phyloP scores from a whole-genome alignment of 2,329 filamentous ascomycete genomes.

The Alternaria postmessia region DNA sequence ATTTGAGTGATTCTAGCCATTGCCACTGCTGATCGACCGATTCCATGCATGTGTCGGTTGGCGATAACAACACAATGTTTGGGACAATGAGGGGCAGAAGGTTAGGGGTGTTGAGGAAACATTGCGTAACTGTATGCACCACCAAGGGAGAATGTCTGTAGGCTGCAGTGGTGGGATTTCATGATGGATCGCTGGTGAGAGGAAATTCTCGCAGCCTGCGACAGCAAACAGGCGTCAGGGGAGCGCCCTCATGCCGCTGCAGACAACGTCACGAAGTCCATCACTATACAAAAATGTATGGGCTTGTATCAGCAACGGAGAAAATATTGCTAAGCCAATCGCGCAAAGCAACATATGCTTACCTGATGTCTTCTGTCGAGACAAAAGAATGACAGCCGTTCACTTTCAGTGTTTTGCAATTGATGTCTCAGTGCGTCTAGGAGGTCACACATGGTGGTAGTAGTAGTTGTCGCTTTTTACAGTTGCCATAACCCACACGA shows the following conservation, averaged over 20 bases:
- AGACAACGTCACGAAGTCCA: not conserved
- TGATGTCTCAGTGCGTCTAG: not conserved
- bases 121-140: not conserved
- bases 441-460: not conserved
- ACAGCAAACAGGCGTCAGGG: not conserved
- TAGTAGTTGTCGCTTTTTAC: not conserved
- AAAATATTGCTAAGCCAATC: not conserved
- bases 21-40: not conserved
- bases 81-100: not conserved
- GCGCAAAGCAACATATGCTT: not conserved
- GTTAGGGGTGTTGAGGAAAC: not conserved
- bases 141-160: not conserved
- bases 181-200: not conserved
- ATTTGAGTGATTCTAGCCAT: not conserved
- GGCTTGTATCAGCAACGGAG: not conserved
- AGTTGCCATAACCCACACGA: not conserved
- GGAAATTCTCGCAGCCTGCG: not conserved
- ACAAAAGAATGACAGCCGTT: not conserved
- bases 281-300: not conserved
- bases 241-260: not conserved
- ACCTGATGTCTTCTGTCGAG: not conserved
- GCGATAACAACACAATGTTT: not conserved
- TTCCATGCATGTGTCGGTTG: not conserved
- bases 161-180: not conserved
- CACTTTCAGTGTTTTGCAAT: not conserved